Conservation (phyloP, 1,284 basidiomycete genomes). For the Irpex sp. region DNA sequence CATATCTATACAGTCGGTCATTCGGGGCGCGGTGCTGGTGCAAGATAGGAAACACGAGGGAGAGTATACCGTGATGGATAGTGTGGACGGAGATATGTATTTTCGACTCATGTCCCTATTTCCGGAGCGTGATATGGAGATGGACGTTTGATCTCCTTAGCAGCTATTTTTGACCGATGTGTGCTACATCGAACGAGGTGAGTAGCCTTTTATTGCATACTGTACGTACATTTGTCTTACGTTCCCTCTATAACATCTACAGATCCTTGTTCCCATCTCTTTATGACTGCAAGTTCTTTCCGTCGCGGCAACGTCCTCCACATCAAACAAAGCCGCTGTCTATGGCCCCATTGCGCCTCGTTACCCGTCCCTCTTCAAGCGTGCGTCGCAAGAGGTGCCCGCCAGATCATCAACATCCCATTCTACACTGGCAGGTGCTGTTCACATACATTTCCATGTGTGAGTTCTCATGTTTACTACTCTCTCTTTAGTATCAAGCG, state of each 20-base stretch:
- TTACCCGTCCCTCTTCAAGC: conserved; percentile 39
- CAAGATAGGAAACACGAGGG: background rate
- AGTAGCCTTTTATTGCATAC: too few species aligned
- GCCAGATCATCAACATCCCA: conserved; percentile 22
- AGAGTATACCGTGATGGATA: background rate
- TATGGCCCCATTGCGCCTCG: conserved; percentile 33
- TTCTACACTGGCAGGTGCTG: conserved; percentile 21
- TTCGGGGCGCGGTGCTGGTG: background rate
- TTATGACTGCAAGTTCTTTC: too few species aligned
- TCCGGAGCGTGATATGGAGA: background rate
- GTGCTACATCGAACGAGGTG: too few species aligned
- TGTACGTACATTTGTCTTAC: too few species aligned
- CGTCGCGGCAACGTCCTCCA: too few species aligned
- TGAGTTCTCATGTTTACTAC: background rate
- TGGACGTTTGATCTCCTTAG: background rate
- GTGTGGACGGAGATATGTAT: background rate
- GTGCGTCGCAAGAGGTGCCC: conserved; percentile 29
- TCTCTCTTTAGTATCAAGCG: conserved; percentile 21
- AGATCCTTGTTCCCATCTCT: too few species aligned
- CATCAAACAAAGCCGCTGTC: too few species aligned
- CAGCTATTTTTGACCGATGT: too few species aligned
- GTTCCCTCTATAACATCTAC: too few species aligned
- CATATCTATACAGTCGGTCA: background rate
- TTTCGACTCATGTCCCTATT: background rate
- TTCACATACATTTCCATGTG: background rate